Conservation (phyloP, 768 basidiomycete genomes). For the Hypholoma fasciculare region DNA sequence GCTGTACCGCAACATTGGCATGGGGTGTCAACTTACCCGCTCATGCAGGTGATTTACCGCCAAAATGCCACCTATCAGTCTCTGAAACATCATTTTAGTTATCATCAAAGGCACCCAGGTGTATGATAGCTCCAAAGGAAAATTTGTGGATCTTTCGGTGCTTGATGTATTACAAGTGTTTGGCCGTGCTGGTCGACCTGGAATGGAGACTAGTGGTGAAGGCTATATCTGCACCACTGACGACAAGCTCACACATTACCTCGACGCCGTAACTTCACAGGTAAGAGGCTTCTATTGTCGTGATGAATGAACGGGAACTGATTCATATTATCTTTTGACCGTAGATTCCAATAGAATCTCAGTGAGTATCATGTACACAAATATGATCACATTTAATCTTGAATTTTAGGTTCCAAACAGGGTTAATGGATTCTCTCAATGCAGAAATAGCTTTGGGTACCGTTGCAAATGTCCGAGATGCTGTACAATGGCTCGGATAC, state of each 20-base stretch:
- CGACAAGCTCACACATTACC: constrained; percentile 90
- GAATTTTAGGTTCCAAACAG: constrained; percentile 64
- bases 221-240: constrained; percentile 96
- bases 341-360: constrained; percentile 94
- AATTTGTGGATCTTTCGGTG: constrained; percentile 90
- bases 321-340: not conserved
- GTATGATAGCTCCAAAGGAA: constrained; percentile 88
- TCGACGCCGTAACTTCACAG: constrained; percentile 86
- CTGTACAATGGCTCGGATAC: constrained; percentile 93
- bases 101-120: constrained; percentile 97
- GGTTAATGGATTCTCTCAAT: constrained; percentile 90
- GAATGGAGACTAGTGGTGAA: constrained; percentile 88
- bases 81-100: constrained; percentile 43
- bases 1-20: constrained; percentile 96
- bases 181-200: constrained; percentile 90
- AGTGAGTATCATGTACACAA: constrained; percentile 46
- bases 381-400: constrained; percentile 1
- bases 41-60: constrained; percentile 69
- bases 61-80: not conserved
- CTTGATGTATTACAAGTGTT: constrained; percentile 98
- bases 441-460: constrained; percentile 96
- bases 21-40: constrained; percentile 99
- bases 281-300: constrained; percentile 35
- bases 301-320: not conserved
- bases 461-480: constrained; percentile 84